These are phyloP conservation scores for Zizania palustris DNA, from an alignment of 202 grass and related monocot species.

Conservation along the genomic window DNA sequence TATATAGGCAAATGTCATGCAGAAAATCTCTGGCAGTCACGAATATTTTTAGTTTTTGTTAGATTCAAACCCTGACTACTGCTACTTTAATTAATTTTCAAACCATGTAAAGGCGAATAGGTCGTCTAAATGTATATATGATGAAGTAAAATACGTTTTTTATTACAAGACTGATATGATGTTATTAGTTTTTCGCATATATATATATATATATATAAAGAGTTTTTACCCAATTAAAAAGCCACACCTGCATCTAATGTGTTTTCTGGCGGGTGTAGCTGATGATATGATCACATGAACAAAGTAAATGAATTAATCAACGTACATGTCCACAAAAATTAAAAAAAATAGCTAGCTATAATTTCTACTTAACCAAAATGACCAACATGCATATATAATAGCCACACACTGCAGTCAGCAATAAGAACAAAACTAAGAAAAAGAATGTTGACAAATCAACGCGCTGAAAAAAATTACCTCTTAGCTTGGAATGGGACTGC, in stretches of 20 bases:
- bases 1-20: neutral
- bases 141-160: too few species aligned
- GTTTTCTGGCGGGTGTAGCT: too few species aligned
- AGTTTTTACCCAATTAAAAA: too few species aligned
- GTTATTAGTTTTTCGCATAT: too few species aligned
- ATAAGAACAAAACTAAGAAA: slow-evolving; percentile 26
- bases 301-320: neutral
- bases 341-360: neutral
- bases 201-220: too few species aligned
- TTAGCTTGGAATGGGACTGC: neutral
- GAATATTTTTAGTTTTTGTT: too few species aligned
- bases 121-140: too few species aligned
- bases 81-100: too few species aligned
- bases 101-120: too few species aligned
- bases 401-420: slow-evolving; percentile 6
- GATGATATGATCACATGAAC: slow-evolving; percentile 16
- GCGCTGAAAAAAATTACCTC: neutral
- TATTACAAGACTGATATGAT: too few species aligned
- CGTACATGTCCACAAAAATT: slow-evolving; percentile 4
- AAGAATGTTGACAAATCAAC: slow-evolving; percentile 10
- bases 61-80: too few species aligned
- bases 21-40: neutral
- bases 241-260: too few species aligned
- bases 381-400: neutral
- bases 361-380: neutral